Base-by-base conservation (phyloP, 768 basidiomycete genomes). In the Rossbeevera mucosa region DNA sequence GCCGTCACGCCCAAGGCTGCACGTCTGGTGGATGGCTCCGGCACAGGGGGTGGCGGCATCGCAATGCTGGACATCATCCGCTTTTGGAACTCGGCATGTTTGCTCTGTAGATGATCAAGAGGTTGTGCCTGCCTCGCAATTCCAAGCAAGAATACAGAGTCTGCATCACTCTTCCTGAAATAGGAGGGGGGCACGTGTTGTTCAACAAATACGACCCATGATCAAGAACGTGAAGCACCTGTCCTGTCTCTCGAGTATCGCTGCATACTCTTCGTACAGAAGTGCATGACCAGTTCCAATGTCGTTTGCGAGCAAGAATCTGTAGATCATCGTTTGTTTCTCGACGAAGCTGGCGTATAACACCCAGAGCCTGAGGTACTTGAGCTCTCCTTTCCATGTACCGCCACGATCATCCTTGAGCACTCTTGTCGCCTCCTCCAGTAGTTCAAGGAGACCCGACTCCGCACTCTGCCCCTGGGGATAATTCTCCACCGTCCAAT, bases 401-500 rank as follows among this genome's bases (percentile, higher is more conserved):
- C 86, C 84, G 24, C 77, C 84, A 48, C 85, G 76, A 59, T 91
- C 75, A 59, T 86, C 84, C 59, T 92, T 85, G 63, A 98, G 78
- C 7, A 85, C 79, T 28, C 94, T 76, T 1, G 96, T 96, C 14
- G 92, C 90, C 63, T 92, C 89, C 65, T 99, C 96, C 7, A 99
- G 72, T 3, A 98, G 76, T 53, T 95, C 94, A 16, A 98, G 74
- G n/a, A 98, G 77, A 28, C 92, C 90, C 12, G 89, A 92, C 64
- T 93, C 88, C 1, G 86, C 86, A 46, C 86, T 89, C 51, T 90
- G 86, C 5, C 94, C 94, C 54, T 96, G 88, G 0, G 95, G 94
- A 64, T 97, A 95, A 67, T 91, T 93, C 66, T 95, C 92, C 40
- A 94, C 72, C 0, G 90, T 94, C 90, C 94, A 98, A 47, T 88